phyloP scores from a whole-genome alignment of 2,329 filamentous ascomycete species.

The Nigrograna mackinnonii region DNA sequence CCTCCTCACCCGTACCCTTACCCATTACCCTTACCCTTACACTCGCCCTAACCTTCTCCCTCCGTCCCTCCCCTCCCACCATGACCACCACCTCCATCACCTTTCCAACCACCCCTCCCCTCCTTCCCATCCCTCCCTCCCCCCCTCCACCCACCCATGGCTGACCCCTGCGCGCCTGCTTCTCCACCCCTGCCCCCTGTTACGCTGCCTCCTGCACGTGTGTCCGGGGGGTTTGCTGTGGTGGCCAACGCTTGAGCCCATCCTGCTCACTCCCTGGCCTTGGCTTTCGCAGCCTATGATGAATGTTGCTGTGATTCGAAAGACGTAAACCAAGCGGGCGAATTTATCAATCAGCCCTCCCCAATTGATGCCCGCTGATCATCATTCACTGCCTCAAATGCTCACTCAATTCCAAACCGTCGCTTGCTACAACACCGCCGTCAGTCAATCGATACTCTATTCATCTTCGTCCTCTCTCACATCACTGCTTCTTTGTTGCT shows the following conservation, averaged over 20 bases:
- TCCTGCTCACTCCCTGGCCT: slow-evolving; percentile 17
- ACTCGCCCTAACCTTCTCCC: not conserved
- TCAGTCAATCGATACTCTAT: slow-evolving; percentile 35
- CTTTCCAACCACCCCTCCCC: not conserved
- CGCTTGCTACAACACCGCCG: slow-evolving; percentile 20
- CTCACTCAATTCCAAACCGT: slow-evolving; percentile 33
- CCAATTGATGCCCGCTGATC: slow-evolving; percentile 38
- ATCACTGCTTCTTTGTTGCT: slow-evolving; percentile 41
- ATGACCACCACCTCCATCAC: not conserved
- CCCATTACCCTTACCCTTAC: not conserved
- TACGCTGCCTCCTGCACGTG: too few species aligned
- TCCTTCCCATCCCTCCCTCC: not conserved
- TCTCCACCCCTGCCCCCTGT: too few species aligned
- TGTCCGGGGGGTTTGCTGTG: too few species aligned
- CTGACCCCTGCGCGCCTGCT: not conserved
- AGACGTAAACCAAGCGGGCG: slow-evolving; percentile 33
- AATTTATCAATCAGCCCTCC: slow-evolving; percentile 38
- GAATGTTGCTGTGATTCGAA: slow-evolving; percentile 35
- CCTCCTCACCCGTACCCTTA: not conserved
- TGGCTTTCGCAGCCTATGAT: slow-evolving; percentile 42
- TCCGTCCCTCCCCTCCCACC: not conserved
- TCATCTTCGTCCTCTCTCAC: slow-evolving; percentile 26
- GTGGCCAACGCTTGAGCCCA: too few species aligned
- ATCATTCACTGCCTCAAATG: slow-evolving; percentile 27
- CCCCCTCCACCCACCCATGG: not conserved